Conservation (phyloP, 176 grass and related monocot genomes). For the Oryza nivara region DNA sequence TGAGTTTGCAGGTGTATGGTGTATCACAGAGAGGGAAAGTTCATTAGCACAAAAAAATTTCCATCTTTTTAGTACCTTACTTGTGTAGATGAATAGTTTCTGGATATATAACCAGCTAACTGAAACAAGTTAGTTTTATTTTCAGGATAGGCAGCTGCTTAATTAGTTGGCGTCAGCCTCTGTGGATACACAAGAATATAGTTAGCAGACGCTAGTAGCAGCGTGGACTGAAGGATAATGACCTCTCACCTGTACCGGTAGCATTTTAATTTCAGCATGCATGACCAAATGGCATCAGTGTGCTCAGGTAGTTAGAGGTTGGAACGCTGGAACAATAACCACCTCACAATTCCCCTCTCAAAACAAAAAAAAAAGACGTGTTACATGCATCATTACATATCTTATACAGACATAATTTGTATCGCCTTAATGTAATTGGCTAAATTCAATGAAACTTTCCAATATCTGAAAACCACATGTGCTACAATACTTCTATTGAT, state of each 20-base stretch:
- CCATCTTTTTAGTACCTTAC: background rate
- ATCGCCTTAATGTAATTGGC: too few relatives aligned
- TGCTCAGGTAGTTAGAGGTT: slow-evolving; percentile 41
- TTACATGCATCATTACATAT: too few relatives aligned
- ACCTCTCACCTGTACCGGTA: slow-evolving; percentile 35
- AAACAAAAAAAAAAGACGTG: slow-evolving; percentile 34
- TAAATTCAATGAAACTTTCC: too few relatives aligned
- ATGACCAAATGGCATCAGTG: background rate
- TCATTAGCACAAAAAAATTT: background rate
- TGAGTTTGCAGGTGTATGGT: background rate
- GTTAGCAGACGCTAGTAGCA: slow-evolving; percentile 26
- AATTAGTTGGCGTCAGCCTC: slow-evolving; percentile 24
- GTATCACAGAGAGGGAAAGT: background rate
- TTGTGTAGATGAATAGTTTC: background rate
- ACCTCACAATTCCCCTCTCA: slow-evolving; percentile 24
- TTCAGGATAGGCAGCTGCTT: slow-evolving; percentile 25
- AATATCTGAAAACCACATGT: background rate
- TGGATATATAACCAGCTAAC: slow-evolving; percentile 3
- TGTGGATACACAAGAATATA: slow-evolving; percentile 26
- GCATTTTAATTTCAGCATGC: slow-evolving; percentile 29
- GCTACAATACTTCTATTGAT: background rate
- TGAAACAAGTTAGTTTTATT: slow-evolving; percentile 7
- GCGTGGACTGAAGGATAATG: slow-evolving; percentile 51
- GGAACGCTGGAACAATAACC: background rate
- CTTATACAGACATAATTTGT: too few relatives aligned